These are phyloP conservation scores for Tolypocladium tundrense DNA, from an alignment of 2,329 filamentous ascomycete species.

Conservation along the genomic window DNA sequence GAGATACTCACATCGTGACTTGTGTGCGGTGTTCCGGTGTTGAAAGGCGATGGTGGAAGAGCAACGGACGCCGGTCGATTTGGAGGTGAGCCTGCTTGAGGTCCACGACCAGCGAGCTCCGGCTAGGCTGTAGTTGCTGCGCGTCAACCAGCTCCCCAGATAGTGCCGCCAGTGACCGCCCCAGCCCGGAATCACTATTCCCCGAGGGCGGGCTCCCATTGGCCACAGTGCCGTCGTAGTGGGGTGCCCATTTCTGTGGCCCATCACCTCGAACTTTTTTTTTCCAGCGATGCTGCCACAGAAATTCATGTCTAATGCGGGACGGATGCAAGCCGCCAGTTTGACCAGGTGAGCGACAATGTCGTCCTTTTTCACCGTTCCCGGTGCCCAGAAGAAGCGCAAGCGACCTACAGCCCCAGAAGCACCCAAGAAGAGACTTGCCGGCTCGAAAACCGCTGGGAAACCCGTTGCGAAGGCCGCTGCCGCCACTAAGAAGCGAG, in stretches of 20 bases:
- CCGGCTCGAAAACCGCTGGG: slow-evolving; percentile 31
- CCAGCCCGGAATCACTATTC: slow-evolving; percentile 19
- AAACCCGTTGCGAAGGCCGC: slow-evolving; percentile 31
- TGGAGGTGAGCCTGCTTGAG: slow-evolving; percentile 2
- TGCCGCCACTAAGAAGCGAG: slow-evolving; percentile 33
- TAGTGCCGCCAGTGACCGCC: slow-evolving; percentile 25
- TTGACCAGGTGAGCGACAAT: slow-evolving; percentile 35
- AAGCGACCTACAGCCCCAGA: slow-evolving; percentile 56
- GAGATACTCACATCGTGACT: slow-evolving; percentile 4
- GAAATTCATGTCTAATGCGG: slow-evolving; percentile 7
- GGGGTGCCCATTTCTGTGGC: slow-evolving; percentile 10
- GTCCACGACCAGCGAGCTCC: slow-evolving; percentile 4
- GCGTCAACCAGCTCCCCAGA: slow-evolving; percentile 19
- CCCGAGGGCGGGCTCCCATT: slow-evolving; percentile 14
- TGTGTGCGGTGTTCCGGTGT: neutral
- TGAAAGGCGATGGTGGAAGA: slow-evolving; percentile 4
- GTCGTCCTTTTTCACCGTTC: slow-evolving; percentile 94
- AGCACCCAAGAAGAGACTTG: slow-evolving; percentile 48
- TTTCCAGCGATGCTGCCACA: slow-evolving; percentile 12
- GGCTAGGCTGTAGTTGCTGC: slow-evolving; percentile 27
- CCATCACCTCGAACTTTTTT: slow-evolving; percentile 28
- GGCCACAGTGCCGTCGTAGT: slow-evolving; percentile 1
- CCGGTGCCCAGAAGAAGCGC: slow-evolving; percentile 80
- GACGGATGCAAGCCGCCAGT: slow-evolving; percentile 2
- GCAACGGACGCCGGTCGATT: neutral